A percentile compares a stretch with the other conserved stretches of the same genome.
Evolutionary conservation across 116 monocot species (phyloP).

Genomic region (Trichopus zeylanicus): DNA sequence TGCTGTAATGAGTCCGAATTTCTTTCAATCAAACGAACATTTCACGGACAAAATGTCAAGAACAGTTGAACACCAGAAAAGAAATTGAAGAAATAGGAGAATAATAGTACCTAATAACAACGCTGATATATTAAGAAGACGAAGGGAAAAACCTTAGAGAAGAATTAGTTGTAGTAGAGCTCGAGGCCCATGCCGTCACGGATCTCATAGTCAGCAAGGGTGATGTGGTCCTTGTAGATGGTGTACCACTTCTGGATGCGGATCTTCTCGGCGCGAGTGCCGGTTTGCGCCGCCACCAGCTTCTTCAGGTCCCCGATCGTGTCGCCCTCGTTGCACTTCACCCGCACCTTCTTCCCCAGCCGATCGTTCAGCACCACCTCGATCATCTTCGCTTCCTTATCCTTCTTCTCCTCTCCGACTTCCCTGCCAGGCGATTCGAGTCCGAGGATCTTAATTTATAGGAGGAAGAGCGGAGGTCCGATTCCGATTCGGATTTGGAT

Average conservation of each 20-base stretch:
- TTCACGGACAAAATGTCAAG: too few species aligned
- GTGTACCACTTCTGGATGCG: constrained; percentile 82
- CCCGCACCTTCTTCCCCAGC: constrained; percentile 72
- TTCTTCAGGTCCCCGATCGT: constrained; percentile 96
- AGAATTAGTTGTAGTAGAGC: constrained; percentile 56
- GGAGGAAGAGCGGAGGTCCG: too few species aligned
- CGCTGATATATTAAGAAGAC: too few species aligned
- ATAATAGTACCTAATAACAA: too few species aligned
- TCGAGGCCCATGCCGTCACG: constrained; percentile 75
- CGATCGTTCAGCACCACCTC: constrained; percentile 77
- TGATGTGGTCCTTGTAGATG: constrained; percentile 84
- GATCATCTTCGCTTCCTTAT: constrained; percentile 33
- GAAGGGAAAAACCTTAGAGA: too few species aligned
- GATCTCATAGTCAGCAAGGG: constrained; percentile 75
- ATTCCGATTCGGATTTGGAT: too few species aligned
- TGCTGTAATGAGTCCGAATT: too few species aligned
- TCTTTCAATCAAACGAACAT: too few species aligned
- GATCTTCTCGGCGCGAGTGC: constrained; percentile 79
- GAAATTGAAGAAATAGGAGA: too few species aligned
- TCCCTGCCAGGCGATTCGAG: too few species aligned
- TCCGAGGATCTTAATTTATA: too few species aligned
- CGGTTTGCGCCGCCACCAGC: constrained; percentile 89
- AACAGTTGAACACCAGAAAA: too few species aligned
- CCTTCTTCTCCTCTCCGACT: neutral
- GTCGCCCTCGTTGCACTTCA: constrained; percentile 95